Percentiles rank a stretch among this genome's conserved stretches.
phyloP scores from a whole-genome alignment of 1,284 basidiomycete species.

The Fomitopsis betulina region DNA sequence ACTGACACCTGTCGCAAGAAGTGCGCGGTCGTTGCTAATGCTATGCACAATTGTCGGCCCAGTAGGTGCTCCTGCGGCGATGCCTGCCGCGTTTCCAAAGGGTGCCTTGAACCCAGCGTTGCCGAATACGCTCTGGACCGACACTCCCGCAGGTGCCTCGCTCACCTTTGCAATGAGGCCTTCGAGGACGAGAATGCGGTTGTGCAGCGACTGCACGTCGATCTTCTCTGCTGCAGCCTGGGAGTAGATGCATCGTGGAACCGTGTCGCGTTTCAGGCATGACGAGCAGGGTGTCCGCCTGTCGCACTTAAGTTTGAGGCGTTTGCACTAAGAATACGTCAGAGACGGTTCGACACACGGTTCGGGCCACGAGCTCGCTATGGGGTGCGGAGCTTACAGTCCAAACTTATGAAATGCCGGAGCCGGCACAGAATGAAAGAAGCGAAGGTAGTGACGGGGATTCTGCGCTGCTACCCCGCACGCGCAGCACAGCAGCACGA shows the following conservation, averaged over 20 bases:
- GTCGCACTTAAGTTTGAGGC: conserved; percentile 79
- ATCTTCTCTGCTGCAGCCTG: conserved; percentile 80
- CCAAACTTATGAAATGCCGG: not conserved
- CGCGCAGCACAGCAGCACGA: not conserved
- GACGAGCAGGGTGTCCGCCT: conserved; percentile 68
- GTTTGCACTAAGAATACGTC: conserved; percentile 61
- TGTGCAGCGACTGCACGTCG: conserved; percentile 76
- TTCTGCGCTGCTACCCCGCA: not conserved
- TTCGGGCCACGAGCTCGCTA: not conserved
- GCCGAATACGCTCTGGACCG: conserved; percentile 14
- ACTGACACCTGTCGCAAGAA: conserved; percentile 35
- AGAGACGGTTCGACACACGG: not conserved
- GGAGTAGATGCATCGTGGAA: conserved; percentile 68
- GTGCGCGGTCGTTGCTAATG: conserved; percentile 33
- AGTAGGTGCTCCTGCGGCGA: conserved; percentile 5
- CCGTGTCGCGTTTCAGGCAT: conserved; percentile 73
- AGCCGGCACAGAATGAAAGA: not conserved
- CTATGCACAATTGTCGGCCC: conserved; percentile 32
- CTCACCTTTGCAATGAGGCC: conserved; percentile 44
- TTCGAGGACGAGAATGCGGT: conserved; percentile 63
- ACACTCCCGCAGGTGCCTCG: conserved; percentile 13
- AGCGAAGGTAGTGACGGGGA: not conserved
- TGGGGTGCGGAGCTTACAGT: not conserved
- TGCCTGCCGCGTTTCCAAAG: not conserved
- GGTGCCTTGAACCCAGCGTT: conserved; percentile 19